Evolutionary conservation across 768 basidiomycete species (phyloP), one percentile per base, ranked within the genome.

Genomic region (Tricholoma hemisulphureum): DNA sequence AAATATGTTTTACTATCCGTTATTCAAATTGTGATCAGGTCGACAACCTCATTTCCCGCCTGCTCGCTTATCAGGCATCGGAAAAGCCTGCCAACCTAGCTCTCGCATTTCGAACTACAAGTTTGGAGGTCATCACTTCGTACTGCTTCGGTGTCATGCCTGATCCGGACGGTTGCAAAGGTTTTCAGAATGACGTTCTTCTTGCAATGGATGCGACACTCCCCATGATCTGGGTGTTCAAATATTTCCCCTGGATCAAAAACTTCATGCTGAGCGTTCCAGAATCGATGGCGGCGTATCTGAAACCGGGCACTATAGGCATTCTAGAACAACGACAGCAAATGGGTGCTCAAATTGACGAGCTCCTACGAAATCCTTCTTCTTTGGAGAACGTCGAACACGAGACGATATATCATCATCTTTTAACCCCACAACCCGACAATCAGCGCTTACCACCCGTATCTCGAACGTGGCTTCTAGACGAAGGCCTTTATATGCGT

Each of bases 81-180:
- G 56, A 62, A 13, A 64, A 64, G 31, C 53, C 74, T 2, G 72
- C 69, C 11, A 72, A 77, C 55, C 59, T 79, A 7, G 70, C 73
- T 52, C 61, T 73, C n/a, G 78, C 75, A 6, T 77, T 76, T 58
- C 73, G 74, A 7, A 71, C 69, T 20, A 67, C 71, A 4, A 71
- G 73, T 20, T 59, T 78, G 3, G 77, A 79, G n/a, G 67, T 78
- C 24, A 73, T 78, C 56, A 74, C 72, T 0, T 65, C 71, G 11
- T 76, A 76, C 54, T 77, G 75, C 59, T 77, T 76, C 52, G 71
- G 70, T 2, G 45, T 59, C 20, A 48, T 31, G n/a, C 8, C 51
- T 11, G 14, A 57, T 78, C 67, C 64, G 76, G 35, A 75, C 70
- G 64, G 64, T 24, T 65, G 65, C 3, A 68, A 66, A 9, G 58